Evolutionary conservation across 2,329 filamentous ascomycete genomes (phyloP).

Genomic region (Geosmithia morbida): DNA sequence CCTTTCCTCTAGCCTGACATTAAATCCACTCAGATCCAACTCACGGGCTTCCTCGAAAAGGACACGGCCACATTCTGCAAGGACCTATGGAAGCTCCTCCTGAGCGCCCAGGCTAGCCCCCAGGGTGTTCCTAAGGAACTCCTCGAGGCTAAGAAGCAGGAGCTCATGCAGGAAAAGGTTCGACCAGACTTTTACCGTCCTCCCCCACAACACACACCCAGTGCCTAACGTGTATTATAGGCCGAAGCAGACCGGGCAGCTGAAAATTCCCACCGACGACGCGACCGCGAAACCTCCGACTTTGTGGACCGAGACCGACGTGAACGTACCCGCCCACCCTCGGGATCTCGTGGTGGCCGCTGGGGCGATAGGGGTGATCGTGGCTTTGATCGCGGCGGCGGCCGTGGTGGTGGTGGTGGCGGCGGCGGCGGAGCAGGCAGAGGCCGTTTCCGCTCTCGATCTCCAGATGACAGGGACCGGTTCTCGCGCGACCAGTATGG

Average conservation of each 20-base stretch:
- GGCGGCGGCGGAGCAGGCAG: conserved; percentile 23
- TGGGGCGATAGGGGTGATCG: conserved; percentile 31
- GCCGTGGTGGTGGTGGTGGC: conserved; percentile 33
- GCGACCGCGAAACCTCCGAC: conserved; percentile 56
- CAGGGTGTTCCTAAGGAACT: conserved; percentile 91
- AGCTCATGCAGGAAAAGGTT: conserved; percentile 92
- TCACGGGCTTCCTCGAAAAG: conserved; percentile 90
- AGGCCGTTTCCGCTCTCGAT: conserved; percentile 26
- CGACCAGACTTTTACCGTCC: too few species aligned
- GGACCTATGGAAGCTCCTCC: conserved; percentile 79
- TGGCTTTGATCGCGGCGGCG: conserved; percentile 16
- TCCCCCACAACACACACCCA: too few species aligned
- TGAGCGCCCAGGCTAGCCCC: conserved; percentile 78
- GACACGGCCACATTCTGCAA: conserved; percentile 83
- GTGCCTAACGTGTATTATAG: conserved; percentile 23
- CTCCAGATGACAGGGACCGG: conserved; percentile 28
- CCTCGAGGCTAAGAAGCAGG: conserved; percentile 88
- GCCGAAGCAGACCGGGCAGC: conserved; percentile 71
- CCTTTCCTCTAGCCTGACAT: conserved; percentile 61
- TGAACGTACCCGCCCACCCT: conserved; percentile 31
- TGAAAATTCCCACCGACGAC: conserved; percentile 56
- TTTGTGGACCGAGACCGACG: conserved; percentile 52
- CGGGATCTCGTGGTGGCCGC: conserved; percentile 31
- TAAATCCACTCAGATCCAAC: conserved; percentile 85
- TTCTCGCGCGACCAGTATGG: conserved; percentile 27